Percentiles rank a stretch among this genome's conserved stretches.
Evolutionary conservation across 192 early-diverging fungal genomes (phyloP).

Genomic region (Umbelopsis sp.): DNA sequence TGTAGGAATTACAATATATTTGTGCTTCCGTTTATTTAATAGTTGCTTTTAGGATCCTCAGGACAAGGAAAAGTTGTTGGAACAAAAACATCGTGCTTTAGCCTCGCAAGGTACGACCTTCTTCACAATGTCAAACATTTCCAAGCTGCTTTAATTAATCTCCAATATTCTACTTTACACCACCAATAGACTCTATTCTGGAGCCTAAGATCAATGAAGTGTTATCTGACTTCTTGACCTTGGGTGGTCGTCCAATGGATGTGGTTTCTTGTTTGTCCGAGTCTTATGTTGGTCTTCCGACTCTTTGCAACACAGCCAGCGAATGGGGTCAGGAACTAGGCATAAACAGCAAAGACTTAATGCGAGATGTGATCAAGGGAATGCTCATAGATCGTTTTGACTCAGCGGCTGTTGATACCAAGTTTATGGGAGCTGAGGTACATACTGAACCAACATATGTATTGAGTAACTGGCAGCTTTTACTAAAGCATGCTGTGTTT

Average conservation of each 20-base stretch:
- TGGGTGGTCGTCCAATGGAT: slow-evolving; percentile 52
- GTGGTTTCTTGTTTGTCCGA: slow-evolving; percentile 52
- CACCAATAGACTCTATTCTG: slow-evolving; percentile 45
- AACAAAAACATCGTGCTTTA: slow-evolving; percentile 19
- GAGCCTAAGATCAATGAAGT: slow-evolving; percentile 47
- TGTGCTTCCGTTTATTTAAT: neutral
- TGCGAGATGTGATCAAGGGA: slow-evolving; percentile 55
- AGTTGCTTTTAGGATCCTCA: neutral
- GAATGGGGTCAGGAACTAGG: slow-evolving; percentile 42
- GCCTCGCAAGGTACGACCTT: neutral
- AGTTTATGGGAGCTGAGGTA: neutral
- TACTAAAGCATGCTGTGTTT: neutral
- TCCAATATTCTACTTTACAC: neutral
- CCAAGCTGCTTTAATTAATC: neutral
- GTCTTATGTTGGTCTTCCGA: slow-evolving; percentile 54
- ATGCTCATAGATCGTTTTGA: slow-evolving; percentile 67
- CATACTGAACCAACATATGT: neutral
- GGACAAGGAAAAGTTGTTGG: slow-evolving; percentile 7
- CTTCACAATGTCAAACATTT: neutral
- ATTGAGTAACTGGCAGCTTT: neutral
- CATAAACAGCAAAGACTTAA: slow-evolving; percentile 44
- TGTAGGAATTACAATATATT: neutral
- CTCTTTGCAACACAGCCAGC: slow-evolving; percentile 55
- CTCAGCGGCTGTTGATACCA: slow-evolving; percentile 27
- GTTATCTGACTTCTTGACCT: slow-evolving; percentile 41